Percentiles rank a stretch among this genome's conserved stretches.
Evolutionary conservation across 1,284 basidiomycete species (phyloP).

Genomic region (Tylopilus orsonianus): DNA sequence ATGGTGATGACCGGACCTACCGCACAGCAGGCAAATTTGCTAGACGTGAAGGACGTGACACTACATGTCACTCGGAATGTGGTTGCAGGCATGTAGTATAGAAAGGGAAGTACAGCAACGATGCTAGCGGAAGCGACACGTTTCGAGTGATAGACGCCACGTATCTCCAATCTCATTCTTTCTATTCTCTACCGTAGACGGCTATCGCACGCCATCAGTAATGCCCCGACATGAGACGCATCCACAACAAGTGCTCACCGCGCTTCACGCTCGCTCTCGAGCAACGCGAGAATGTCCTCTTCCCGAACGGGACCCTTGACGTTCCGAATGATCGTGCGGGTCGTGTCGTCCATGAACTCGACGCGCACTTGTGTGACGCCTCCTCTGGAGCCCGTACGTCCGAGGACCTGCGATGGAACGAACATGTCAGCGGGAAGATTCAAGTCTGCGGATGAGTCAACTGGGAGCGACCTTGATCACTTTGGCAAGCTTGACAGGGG

Average conservation of each 20-base stretch:
- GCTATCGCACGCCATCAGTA: slow-evolving; percentile 4
- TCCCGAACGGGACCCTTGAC: slow-evolving; percentile 98
- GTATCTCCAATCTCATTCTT: not conserved
- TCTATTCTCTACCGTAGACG: slow-evolving; percentile 18
- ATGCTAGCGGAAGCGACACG: slow-evolving; percentile 1
- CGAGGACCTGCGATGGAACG: slow-evolving; percentile 76
- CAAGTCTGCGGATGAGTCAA: too few relatives aligned
- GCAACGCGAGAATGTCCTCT: slow-evolving; percentile 95
- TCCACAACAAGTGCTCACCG: slow-evolving; percentile 60
- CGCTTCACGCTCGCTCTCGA: slow-evolving; percentile 99
- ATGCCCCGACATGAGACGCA: not conserved
- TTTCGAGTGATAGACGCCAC: not conserved
- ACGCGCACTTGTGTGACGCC: slow-evolving; percentile 99
- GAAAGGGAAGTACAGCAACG: slow-evolving; percentile 5
- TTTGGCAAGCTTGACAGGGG: slow-evolving; percentile 92
- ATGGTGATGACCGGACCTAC: not conserved
- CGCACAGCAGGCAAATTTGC: not conserved
- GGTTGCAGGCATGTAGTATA: slow-evolving; percentile 5
- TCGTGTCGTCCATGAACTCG: slow-evolving; percentile 98
- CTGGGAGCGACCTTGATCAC: slow-evolving; percentile 86
- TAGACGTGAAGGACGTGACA: too few relatives aligned
- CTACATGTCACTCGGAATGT: too few relatives aligned
- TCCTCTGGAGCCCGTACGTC: slow-evolving; percentile 98
- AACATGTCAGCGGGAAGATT: slow-evolving; percentile 17
- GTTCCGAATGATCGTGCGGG: slow-evolving; percentile 97